Evolutionary conservation across 2,329 filamentous ascomycete species (phyloP).

Genomic region (Paracoccidioides lutzii): DNA sequence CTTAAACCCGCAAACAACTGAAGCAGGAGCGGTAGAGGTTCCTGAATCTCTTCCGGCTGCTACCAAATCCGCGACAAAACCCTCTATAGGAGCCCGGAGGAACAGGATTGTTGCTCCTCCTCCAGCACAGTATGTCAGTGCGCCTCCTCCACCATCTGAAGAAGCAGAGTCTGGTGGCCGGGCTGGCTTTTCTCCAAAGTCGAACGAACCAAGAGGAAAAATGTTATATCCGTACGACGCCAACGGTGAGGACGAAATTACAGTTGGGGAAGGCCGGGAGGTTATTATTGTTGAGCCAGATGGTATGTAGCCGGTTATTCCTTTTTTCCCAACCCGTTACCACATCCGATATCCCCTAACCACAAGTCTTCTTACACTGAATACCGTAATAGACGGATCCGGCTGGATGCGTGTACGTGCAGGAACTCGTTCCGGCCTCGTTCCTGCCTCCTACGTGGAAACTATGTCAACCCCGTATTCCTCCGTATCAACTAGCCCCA

Average conservation of each 20-base stretch:
- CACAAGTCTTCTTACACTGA: not conserved
- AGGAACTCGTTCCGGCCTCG: slow-evolving; percentile 62
- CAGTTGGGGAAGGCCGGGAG: slow-evolving; percentile 64
- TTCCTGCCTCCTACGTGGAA: slow-evolving; percentile 79
- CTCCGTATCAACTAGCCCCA: slow-evolving; percentile 21
- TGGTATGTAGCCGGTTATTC: slow-evolving; percentile 47
- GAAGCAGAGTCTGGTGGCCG: slow-evolving; percentile 27
- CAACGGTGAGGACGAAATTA: slow-evolving; percentile 66
- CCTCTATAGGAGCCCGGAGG: slow-evolving; percentile 12
- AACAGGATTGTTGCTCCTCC: slow-evolving; percentile 69
- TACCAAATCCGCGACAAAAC: slow-evolving; percentile 36
- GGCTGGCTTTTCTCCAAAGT: slow-evolving; percentile 29
- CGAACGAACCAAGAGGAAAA: slow-evolving; percentile 55
- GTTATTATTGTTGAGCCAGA: slow-evolving; percentile 72
- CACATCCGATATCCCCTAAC: not conserved
- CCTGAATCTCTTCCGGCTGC: slow-evolving; percentile 25
- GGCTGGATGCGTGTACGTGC: slow-evolving; percentile 81
- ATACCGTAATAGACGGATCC: slow-evolving; percentile 53
- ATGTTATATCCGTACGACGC: slow-evolving; percentile 86
- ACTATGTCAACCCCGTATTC: slow-evolving; percentile 38
- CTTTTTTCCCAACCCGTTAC: not conserved
- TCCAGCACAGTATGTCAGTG: slow-evolving; percentile 64
- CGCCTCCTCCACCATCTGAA: slow-evolving; percentile 37
- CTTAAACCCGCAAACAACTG: slow-evolving; percentile 36
- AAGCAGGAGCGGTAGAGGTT: slow-evolving; percentile 34